Conservation (phyloP, 352 stramenopile species). For the Blastocystis sp. region DNA sequence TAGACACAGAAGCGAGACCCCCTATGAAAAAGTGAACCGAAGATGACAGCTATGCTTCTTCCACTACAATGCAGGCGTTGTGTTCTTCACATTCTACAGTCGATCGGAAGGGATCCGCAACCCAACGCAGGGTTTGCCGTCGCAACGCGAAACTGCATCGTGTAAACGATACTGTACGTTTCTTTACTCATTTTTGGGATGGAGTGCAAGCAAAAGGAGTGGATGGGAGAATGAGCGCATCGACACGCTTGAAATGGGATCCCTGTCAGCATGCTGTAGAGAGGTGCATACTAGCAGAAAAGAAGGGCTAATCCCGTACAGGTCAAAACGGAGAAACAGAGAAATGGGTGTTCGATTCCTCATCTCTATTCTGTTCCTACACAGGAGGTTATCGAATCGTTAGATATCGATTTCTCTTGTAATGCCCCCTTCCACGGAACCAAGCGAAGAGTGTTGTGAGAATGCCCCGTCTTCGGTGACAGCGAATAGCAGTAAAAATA, state of each 20-base stretch:
- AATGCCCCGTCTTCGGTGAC: neutral
- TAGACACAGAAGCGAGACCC: neutral
- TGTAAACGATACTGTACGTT: too few species aligned
- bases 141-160: too few species aligned
- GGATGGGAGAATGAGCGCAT: too few species aligned
- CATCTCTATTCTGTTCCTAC: neutral
- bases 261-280: too few species aligned
- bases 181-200: too few species aligned
- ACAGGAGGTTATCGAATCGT: neutral
- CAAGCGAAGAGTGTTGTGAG: neutral
- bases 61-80: too few species aligned
- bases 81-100: too few species aligned
- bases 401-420: neutral
- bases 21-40: neutral
- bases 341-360: constrained; percentile 3
- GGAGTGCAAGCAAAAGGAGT: too few species aligned
- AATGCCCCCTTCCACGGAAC: neutral
- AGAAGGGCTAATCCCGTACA: neutral
- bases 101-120: too few species aligned
- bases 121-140: too few species aligned
- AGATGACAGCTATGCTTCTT: neutral
- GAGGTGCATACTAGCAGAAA: neutral
- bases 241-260: too few species aligned
- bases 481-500: neutral
- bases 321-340: constrained; percentile 24